Conservation (phyloP, 116 monocot species). For the Trichopus zeylanicus region DNA sequence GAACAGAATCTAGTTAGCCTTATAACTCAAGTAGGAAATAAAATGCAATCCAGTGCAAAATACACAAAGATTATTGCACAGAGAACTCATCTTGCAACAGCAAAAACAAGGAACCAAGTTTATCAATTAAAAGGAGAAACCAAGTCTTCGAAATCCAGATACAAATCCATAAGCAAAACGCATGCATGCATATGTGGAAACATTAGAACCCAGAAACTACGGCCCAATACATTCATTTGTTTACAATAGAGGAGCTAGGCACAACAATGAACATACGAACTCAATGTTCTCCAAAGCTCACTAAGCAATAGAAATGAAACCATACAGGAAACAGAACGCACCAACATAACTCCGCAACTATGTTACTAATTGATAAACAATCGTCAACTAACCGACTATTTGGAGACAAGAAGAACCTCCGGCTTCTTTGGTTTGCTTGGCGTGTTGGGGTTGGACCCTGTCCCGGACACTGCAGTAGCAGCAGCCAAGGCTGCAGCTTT, state of each 20-base stretch:
- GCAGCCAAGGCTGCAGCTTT: conserved; percentile 12
- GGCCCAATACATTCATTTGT: not conserved
- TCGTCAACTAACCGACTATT: conserved; percentile 31
- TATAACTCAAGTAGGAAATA: not conserved
- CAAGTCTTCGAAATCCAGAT: no score
- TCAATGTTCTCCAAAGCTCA: not conserved
- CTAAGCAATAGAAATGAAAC: not conserved
- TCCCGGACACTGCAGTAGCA: conserved; percentile 12
- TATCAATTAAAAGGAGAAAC: no score
- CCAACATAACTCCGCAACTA: not conserved
- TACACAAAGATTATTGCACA: not conserved
- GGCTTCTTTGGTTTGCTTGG: conserved; percentile 76
- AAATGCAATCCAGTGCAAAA: not conserved
- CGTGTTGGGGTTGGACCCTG: conserved; percentile 56
- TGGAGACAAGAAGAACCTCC: conserved; percentile 63
- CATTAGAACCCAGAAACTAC: not conserved
- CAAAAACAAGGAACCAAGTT: no score
- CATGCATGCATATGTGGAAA: not conserved
- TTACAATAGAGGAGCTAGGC: not conserved
- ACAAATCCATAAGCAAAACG: not conserved
- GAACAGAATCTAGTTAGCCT: not conserved
- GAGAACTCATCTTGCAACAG: no score
- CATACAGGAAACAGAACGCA: not conserved
- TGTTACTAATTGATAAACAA: not conserved
- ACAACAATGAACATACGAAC: not conserved